Conservation (phyloP, 495 filamentous ascomycete genomes). For the Hypoxylon perforatum region DNA sequence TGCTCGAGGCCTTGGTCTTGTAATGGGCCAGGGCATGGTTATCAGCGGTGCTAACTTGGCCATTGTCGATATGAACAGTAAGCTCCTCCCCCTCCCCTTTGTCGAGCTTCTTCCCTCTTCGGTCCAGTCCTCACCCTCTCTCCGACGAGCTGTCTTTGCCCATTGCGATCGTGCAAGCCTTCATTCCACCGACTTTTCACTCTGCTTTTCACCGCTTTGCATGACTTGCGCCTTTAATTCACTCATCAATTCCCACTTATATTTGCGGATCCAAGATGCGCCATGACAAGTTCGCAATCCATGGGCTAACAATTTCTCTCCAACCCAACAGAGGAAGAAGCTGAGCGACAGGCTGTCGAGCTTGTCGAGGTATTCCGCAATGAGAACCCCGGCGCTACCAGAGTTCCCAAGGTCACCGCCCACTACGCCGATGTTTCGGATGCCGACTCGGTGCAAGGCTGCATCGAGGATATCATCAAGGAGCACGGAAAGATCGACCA, state of each 20-base stretch:
- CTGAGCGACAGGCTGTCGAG: conserved; percentile 75
- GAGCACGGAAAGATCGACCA: conserved; percentile 86
- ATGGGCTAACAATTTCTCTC: conserved; percentile 19
- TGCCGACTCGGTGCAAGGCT: conserved; percentile 76
- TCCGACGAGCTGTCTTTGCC: neutral
- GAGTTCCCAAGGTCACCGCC: conserved; percentile 81
- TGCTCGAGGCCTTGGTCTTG: conserved; percentile 84
- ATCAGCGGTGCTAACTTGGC: conserved; percentile 88
- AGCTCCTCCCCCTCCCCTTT: conserved; percentile 45
- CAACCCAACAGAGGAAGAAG: conserved; percentile 76
- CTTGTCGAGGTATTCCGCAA: conserved; percentile 77
- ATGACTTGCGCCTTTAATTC: conserved; percentile 3
- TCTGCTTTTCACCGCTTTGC: neutral
- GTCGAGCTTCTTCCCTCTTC: neutral
- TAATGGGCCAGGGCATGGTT: conserved; percentile 91
- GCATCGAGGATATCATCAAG: conserved; percentile 73
- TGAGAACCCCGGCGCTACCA: conserved; percentile 77
- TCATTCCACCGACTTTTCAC: neutral
- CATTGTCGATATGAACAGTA: conserved; percentile 93
- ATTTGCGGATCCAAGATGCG: conserved; percentile 22
- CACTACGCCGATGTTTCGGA: conserved; percentile 89
- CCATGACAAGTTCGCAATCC: neutral
- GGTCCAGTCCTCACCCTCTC: neutral
- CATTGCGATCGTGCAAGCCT: neutral
- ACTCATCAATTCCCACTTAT: conserved; percentile 14